A percentile compares a stretch with the other conserved stretches of the same genome.
phyloP scores from a whole-genome alignment of 129 eudicot genomes.

The Helichrysum umbraculigerum region DNA sequence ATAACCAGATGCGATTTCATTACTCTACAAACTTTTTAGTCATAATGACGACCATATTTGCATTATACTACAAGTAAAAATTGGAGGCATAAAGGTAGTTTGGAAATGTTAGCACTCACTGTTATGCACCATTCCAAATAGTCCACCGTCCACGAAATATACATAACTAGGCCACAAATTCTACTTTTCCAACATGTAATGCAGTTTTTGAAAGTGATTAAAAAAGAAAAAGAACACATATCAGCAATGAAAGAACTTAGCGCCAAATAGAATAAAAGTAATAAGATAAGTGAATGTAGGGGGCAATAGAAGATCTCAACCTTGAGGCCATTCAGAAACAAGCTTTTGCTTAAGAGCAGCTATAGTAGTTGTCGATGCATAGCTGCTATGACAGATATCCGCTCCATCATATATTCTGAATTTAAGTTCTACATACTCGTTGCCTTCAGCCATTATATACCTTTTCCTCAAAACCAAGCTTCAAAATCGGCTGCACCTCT shows the following conservation, averaged over 20 bases:
- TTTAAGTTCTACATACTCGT: conserved; percentile 62
- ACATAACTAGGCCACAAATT: background rate
- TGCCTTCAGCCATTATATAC: conserved; percentile 65
- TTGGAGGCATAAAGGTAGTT: background rate
- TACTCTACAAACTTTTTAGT: background rate
- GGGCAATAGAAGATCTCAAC: conserved; percentile 31
- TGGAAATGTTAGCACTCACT: conserved; percentile 2
- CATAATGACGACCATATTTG: background rate
- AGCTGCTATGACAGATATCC: conserved; percentile 65
- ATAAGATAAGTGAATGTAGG: background rate
- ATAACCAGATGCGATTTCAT: conserved; percentile 5
- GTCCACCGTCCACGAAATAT: conserved; percentile 1
- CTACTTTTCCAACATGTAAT: conserved; percentile 4
- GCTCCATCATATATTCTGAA: conserved; percentile 79
- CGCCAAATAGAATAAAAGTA: conserved; percentile 8
- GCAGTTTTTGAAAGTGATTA: background rate
- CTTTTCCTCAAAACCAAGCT: conserved; percentile 23
- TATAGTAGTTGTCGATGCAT: conserved; percentile 54
- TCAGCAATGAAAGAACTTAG: background rate
- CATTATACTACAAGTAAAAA: background rate
- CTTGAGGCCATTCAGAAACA: conserved; percentile 89
- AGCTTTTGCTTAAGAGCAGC: conserved; percentile 70
- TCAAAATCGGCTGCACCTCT: conserved; percentile 25
- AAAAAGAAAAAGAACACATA: background rate
- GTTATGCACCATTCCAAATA: background rate